Evolutionary conservation across 2,329 filamentous ascomycete species (phyloP).

Genomic region (Stagonosporopsis vannaccii): DNA sequence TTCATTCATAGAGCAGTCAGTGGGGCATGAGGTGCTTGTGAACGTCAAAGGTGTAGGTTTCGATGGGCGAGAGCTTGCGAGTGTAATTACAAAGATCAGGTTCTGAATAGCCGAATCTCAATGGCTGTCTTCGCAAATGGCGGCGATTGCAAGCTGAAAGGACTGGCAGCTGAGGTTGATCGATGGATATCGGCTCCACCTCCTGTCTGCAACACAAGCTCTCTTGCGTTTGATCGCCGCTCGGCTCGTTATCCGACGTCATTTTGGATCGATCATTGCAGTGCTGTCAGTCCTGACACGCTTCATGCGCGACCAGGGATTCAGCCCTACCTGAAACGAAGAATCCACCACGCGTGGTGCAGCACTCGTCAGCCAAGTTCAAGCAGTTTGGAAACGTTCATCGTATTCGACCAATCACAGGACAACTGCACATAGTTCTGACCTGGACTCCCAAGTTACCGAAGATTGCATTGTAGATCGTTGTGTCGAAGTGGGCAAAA

Average conservation of each 20-base stretch:
- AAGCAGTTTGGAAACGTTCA: conserved; percentile 14
- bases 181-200: background rate
- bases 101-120: background rate
- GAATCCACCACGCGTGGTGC: conserved; percentile 18
- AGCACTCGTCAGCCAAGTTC: conserved; percentile 16
- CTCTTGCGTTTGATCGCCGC: conserved; percentile 8
- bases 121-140: background rate
- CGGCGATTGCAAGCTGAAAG: background rate
- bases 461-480: conserved; percentile 27
- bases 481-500: conserved; percentile 7
- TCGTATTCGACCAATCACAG: conserved; percentile 16
- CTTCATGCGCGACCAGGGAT: conserved; percentile 24
- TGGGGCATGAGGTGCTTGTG: conserved; percentile 19
- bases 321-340: conserved; percentile 28
- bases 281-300: conserved; percentile 21
- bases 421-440: conserved; percentile 9
- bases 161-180: background rate
- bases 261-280: conserved; percentile 11
- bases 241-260: background rate
- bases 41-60: conserved; percentile 38
- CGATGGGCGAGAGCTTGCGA: conserved; percentile 33
- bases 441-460: conserved; percentile 19
- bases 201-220: background rate
- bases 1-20: conserved; percentile 19
- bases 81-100: background rate